Base-by-base conservation (phyloP, 2,329 filamentous ascomycete genomes). In the Alternaria arbusti region DNA sequence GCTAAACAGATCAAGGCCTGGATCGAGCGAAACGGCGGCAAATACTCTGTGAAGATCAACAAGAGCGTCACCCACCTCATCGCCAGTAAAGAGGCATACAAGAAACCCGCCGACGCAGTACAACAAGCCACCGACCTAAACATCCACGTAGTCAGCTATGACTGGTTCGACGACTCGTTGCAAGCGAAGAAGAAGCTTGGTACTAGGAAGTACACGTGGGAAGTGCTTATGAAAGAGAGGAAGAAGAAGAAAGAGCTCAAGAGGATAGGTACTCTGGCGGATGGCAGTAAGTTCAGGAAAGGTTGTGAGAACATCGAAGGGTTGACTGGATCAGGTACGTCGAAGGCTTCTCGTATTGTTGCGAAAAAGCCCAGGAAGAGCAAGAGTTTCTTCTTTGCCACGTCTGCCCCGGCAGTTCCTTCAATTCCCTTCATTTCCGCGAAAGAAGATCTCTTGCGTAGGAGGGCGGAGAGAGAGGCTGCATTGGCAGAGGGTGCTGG, bases 21-120 rank as follows among this genome's bases (percentile, higher is more conserved):
- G 92, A 84, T 92, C 10, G 81, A 82, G 5, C 74, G 82, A 5
- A 87, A 91, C 61, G 88, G 87, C 7, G 93, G 91, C 2, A 77
- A 61, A 1, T 90, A 89, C 74, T 79, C 82, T 0, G 75, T 82
- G 1, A 80, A 83, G 0, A 79, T 93, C 17, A 83, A 83, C 25
- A 75, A 83, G 0, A 71, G 82, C 0, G 87, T 90, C 10, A 97
- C 93, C 0, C 93, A 97, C 78, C 81, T 97, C 0, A 84, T 97
- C 22, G 87, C 88, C 57, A 88, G 87, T 0, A 82, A 86, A 54
- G 84, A 88, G 32, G 86, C 89, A 15, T 94, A 88, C 78, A 84
- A 86, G 65, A 78, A 83, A 7, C 72, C 82, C 1, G 76, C 78
- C 63, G 78, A 84, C 20, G 57, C 65, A 49, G 72, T 78, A 6